Base-by-base conservation (phyloP, 441 rosid genomes). In the Capsella rubella region DNA sequence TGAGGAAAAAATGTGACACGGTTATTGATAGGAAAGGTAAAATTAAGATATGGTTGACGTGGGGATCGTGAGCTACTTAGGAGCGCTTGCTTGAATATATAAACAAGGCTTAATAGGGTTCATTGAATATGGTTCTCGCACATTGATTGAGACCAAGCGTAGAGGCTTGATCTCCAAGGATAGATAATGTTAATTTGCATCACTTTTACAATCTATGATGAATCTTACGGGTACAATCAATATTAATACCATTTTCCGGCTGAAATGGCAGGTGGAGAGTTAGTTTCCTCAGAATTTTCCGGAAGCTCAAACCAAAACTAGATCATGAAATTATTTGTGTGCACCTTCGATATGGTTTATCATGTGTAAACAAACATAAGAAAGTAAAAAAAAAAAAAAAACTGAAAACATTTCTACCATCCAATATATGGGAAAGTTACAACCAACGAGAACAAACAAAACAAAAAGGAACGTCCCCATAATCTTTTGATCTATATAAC, bases 401-500 rank as follows among this genome's bases (percentile, higher is more conserved):
- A 1, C 1, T n/a, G 2, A 28, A 28, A 42, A 29, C 6, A 40
- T 11, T 40, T 40, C 13, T 5, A 37, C 11, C 46, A 43, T 4
- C 25, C 55, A 69, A 29, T 16, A 31, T 45, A 45, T 58, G 47
- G 16, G 12, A 9, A 68, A 55, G 4, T 18, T 32, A 46, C 54
- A 68, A 55, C 54, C 40, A 67, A 40, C 27, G 16, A 40, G 50
- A 29, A n/a, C 1, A 0, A 6, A 11, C 6, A 27, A 27, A 34
- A 67, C 3, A 10, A 31, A 8, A 74, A 29, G 16, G 34, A 2
- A 75, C 50, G 18, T 8, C 28, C 5, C 13, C 73, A 52, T n/a
- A 59, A 60, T 52, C 50, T 54, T 69, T 54, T 32, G 42, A 31
- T 50, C 14, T 64, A 64, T 57, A 6, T 11, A 51, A 76, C 34